Conservation (phyloP, 305 asterid species). For the Fraxinus nigra region DNA sequence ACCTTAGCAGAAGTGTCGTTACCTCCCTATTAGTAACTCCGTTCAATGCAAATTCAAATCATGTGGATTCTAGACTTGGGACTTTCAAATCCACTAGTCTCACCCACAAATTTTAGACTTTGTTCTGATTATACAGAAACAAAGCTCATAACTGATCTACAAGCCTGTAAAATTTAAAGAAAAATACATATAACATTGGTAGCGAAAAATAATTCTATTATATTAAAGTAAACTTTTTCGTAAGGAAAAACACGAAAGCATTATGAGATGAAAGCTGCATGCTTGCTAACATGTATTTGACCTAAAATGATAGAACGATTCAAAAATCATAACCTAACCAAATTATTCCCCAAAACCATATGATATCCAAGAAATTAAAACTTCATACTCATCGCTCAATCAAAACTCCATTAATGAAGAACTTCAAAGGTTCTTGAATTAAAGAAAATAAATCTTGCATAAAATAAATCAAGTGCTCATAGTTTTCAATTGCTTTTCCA, state of each 20-base stretch:
- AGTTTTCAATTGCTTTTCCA: neutral
- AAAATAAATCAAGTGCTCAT: neutral
- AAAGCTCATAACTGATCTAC: neutral
- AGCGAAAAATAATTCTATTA: neutral
- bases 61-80: neutral
- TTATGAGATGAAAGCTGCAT: neutral
- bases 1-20: neutral
- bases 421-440: neutral
- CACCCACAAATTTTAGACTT: neutral
- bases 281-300: neutral
- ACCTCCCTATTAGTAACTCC: neutral
- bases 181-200: neutral
- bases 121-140: neutral
- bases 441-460: neutral
- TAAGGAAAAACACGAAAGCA: neutral
- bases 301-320: neutral
- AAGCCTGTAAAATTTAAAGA: neutral
- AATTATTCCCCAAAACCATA: neutral
- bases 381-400: neutral
- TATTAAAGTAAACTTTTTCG: neutral
- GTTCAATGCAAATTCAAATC: neutral
- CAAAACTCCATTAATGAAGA: neutral
- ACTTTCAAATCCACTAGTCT: neutral
- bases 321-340: neutral
- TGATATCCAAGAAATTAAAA: neutral